phyloP scores from a whole-genome alignment of 2,329 filamentous ascomycete species.

The Neocatenulostroma microsporum region DNA sequence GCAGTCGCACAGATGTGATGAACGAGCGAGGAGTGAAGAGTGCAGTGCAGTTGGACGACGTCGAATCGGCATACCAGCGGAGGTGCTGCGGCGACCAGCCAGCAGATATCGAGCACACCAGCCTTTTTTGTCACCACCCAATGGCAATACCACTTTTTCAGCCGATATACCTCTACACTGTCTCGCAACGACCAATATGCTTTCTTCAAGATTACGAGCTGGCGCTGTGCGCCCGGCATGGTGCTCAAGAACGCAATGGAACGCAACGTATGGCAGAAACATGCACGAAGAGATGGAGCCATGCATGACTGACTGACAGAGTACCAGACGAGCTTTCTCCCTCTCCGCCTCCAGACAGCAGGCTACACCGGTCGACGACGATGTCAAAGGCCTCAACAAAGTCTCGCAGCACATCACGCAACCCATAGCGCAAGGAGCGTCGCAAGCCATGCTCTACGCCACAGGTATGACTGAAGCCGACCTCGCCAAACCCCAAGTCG shows the following conservation, averaged over 20 bases:
- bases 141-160: not conserved
- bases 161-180: not conserved
- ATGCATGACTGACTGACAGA: not conserved
- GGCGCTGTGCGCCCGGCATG: slow-evolving; percentile 7
- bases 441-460: slow-evolving; percentile 97
- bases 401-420: slow-evolving; percentile 82
- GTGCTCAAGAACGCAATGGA: slow-evolving; percentile 11
- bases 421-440: slow-evolving; percentile 95
- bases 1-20: too few relatives aligned
- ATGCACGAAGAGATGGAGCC: not conserved
- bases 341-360: slow-evolving; percentile 3
- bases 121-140: not conserved
- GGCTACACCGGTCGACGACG: slow-evolving; percentile 13
- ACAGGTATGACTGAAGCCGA: slow-evolving; percentile 79
- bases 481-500: slow-evolving; percentile 94
- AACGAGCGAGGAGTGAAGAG: too few relatives aligned
- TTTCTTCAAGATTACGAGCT: not conserved
- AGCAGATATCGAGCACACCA: not conserved
- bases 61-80: not conserved
- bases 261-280: slow-evolving; percentile 1
- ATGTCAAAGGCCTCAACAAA: slow-evolving; percentile 58
- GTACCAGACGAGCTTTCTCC: slow-evolving; percentile 12
- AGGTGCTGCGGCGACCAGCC: not conserved
- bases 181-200: slow-evolving; percentile 1
- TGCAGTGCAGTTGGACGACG: too few relatives aligned